Evolutionary conservation across 2,329 filamentous ascomycete species (phyloP), one percentile per base, ranked within the genome.

Genomic region (Colletotrichum navitas): DNA sequence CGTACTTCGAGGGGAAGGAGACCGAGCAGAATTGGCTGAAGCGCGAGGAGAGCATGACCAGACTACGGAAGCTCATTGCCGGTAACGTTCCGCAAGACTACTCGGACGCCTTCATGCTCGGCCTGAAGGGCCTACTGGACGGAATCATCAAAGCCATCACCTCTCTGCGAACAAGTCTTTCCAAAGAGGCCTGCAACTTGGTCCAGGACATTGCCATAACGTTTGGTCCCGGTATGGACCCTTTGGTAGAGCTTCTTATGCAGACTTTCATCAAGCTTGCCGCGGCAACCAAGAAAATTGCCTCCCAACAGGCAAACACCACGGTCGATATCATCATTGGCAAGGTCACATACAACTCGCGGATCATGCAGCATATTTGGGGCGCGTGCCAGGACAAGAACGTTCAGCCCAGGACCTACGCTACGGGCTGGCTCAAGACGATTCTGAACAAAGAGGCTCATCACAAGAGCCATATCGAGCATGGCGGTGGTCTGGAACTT

Each of bases 331-430:
- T 87, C 26, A 91, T 99, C 63, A 88, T 98, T 74, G 89, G 90
- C 73, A 91, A 92, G 76, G 92, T 92, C 39, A 92, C 94, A 0
- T 98, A 95, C 82, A 95, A 88, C 73, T 85, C 87, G 71, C 92
- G 94, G 36, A 87, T 98, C 73, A 88, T 98, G 86, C 93, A 97
- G 80, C 95, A 98, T 77, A 85, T 98, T 59, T 93, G 91, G 85
- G 84, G 85, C 65, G 95, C 95, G 32, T 92, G 89, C 73, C 92
- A 97, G 79, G 95, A 99, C 83, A 98, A 98, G 84, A 98, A 98
- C 78, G 92, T 95, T 2, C 93, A 96, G 78, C 92, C 95, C 21
- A 90, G 96, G 73, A 89, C 89, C 1, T 97, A 92, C 80, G 92
- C 91, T 1, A 87, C 92, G 2, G 91, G 88, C 10, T 99, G 96